These are phyloP conservation scores for Aspergillus nanangensis DNA, from an alignment of 495 filamentous ascomycete genomes.

Conservation along the genomic window DNA sequence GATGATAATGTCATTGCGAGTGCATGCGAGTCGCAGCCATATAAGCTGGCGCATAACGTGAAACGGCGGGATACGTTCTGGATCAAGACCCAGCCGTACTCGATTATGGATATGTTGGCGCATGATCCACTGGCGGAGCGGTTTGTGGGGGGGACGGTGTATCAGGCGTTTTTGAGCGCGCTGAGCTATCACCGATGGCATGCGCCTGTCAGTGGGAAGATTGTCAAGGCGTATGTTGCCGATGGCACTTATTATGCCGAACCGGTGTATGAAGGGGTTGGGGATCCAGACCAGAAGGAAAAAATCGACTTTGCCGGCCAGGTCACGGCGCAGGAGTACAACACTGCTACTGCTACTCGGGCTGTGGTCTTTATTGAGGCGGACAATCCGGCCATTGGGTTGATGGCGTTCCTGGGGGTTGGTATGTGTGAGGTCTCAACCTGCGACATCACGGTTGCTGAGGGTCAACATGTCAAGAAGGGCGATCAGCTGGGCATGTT, in stretches of 20 bases:
- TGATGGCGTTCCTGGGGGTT: conserved; percentile 59
- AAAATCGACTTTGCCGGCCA: conserved; percentile 53
- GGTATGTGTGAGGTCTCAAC: conserved; percentile 68
- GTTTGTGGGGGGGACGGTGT: conserved; percentile 60
- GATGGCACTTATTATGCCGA: conserved; percentile 69
- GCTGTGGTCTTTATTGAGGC: conserved; percentile 63
- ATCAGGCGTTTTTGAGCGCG: conserved; percentile 63
- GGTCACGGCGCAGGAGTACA: conserved; percentile 51
- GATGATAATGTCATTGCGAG: conserved; percentile 51
- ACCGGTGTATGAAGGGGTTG: conserved; percentile 47
- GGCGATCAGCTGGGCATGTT: conserved; percentile 41
- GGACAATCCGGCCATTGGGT: conserved; percentile 55
- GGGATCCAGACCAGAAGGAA: conserved; percentile 25
- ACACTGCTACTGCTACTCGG: conserved; percentile 52
- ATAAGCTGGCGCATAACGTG: conserved; percentile 18
- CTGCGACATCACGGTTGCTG: conserved; percentile 58
- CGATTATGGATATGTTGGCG: conserved; percentile 51
- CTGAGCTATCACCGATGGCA: conserved; percentile 72
- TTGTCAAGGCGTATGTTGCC: conserved; percentile 50
- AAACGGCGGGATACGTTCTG: conserved; percentile 32
- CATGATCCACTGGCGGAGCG: conserved; percentile 43
- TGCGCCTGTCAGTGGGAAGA: conserved; percentile 53
- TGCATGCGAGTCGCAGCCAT: conserved; percentile 58
- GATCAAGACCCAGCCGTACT: conserved; percentile 37
- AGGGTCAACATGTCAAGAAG: conserved; percentile 51